Conservation (phyloP, 2,329 filamentous ascomycete genomes). For the Nannizziopsis barbatae region DNA sequence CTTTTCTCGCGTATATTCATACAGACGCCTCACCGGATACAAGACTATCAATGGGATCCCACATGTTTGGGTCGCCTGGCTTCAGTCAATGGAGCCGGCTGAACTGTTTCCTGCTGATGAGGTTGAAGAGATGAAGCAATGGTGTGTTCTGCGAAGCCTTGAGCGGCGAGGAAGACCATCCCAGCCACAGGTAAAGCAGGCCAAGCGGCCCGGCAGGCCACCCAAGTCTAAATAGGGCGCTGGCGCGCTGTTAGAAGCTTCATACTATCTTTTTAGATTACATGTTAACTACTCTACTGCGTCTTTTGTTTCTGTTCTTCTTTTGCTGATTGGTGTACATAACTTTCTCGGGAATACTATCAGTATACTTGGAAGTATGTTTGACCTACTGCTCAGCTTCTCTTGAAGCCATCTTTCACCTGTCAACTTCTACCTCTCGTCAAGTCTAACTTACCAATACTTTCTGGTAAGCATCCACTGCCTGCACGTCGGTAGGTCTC, state of each 20-base stretch:
- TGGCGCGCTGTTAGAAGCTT: not conserved
- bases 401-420: no score
- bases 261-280: not conserved
- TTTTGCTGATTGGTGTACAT: conserved; percentile 2
- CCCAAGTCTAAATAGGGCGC: conserved; percentile 3
- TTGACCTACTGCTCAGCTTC: no score
- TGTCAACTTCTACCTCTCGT: no score
- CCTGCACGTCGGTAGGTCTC: no score
- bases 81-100: conserved; percentile 1
- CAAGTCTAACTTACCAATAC: no score
- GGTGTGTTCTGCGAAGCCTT: conserved; percentile 1
- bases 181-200: conserved; percentile 1
- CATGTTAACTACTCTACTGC: no score
- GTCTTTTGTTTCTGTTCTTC: not conserved
- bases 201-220: conserved; percentile 2
- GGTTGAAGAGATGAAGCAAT: conserved; percentile 3
- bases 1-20: conserved; percentile 5
- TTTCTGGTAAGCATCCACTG: no score
- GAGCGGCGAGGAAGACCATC: not conserved
- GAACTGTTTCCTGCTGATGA: conserved; percentile 6
- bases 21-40: conserved; percentile 4
- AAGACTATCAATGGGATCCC: conserved; percentile 1
- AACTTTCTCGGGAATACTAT: not conserved
- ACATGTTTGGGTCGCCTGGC: conserved; percentile 7
- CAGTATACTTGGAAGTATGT: no score